These are phyloP conservation scores for Nepenthes alata DNA, from an alignment of 179 eudicot species.

Conservation along the genomic window DNA sequence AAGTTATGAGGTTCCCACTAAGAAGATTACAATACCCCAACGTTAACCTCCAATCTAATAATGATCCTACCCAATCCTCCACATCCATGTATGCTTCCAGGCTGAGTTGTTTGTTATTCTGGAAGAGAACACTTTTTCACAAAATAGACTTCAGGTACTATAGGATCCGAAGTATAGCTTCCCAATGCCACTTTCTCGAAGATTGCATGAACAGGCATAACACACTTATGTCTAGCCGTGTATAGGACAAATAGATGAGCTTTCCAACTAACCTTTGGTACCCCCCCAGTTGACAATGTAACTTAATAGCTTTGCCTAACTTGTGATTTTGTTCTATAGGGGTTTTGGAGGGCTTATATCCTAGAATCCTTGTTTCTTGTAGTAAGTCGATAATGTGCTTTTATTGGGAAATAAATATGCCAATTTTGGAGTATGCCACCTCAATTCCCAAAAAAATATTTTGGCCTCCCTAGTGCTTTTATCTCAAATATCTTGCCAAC, in stretches of 20 bases:
- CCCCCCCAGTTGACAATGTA: background rate
- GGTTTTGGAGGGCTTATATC: background rate
- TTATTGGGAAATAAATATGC: background rate
- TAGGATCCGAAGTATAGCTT: background rate
- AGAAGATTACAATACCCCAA: background rate
- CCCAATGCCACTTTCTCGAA: background rate
- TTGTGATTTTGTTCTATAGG: background rate
- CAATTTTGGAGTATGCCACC: background rate
- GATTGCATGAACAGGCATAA: background rate
- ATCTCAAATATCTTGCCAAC: background rate
- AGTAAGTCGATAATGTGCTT: background rate
- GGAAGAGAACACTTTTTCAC: constrained; percentile 1
- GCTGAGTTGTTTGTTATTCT: background rate
- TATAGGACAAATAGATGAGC: background rate
- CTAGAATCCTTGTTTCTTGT: background rate
- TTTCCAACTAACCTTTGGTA: background rate
- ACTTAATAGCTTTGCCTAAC: background rate
- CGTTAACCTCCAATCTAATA: background rate
- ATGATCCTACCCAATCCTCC: background rate
- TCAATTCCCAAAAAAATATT: constrained; percentile 4
- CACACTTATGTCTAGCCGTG: constrained; percentile 1
- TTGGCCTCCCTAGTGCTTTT: background rate
- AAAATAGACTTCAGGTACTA: background rate
- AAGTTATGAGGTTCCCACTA: background rate
- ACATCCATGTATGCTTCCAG: background rate